These are phyloP conservation scores for Gnetum montanum DNA, from an alignment of 75 land plant species.

Conservation along the genomic window DNA sequence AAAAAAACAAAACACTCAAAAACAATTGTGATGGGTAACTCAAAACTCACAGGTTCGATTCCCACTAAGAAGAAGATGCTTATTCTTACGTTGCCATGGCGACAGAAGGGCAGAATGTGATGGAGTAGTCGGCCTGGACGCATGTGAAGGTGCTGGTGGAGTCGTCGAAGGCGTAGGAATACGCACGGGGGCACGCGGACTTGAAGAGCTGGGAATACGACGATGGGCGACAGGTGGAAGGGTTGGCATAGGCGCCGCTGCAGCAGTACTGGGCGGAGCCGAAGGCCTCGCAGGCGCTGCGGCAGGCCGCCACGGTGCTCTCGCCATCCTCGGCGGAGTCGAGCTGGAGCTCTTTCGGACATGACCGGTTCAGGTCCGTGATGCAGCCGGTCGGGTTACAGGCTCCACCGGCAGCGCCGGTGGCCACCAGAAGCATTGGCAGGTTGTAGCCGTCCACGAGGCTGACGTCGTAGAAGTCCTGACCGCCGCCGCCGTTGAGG, in stretches of 20 bases:
- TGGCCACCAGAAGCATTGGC: slow-evolving; percentile 40
- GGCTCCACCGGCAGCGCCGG: slow-evolving; percentile 18
- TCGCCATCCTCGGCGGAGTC: slow-evolving; percentile 17
- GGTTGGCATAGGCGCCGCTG: slow-evolving; percentile 61
- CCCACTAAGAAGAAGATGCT: too few species aligned
- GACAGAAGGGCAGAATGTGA: slow-evolving; percentile 69
- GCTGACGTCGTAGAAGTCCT: slow-evolving; percentile 73
- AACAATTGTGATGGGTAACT: too few species aligned
- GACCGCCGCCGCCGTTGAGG: slow-evolving; percentile 9
- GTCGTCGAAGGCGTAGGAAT: slow-evolving; percentile 89
- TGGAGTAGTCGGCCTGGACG: slow-evolving; percentile 30
- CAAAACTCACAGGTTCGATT: too few species aligned
- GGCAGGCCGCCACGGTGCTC: slow-evolving; percentile 50
- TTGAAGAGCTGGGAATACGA: slow-evolving; percentile 71
- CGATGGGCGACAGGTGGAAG: slow-evolving; percentile 61
- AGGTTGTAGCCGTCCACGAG: slow-evolving; percentile 75
- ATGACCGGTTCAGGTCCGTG: slow-evolving; percentile 47
- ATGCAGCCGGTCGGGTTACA: slow-evolving; percentile 63
- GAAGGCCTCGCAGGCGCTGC: slow-evolving; percentile 72
- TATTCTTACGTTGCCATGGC: too few species aligned
- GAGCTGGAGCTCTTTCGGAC: slow-evolving; percentile 61
- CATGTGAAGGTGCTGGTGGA: slow-evolving; percentile 71
- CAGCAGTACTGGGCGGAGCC: slow-evolving; percentile 68
- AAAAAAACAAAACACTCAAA: too few species aligned
- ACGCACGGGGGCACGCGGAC: slow-evolving; percentile 78